Evolutionary conservation across 176 grass and related monocot genomes (phyloP).

Genomic region (Sorghum bicolor): DNA sequence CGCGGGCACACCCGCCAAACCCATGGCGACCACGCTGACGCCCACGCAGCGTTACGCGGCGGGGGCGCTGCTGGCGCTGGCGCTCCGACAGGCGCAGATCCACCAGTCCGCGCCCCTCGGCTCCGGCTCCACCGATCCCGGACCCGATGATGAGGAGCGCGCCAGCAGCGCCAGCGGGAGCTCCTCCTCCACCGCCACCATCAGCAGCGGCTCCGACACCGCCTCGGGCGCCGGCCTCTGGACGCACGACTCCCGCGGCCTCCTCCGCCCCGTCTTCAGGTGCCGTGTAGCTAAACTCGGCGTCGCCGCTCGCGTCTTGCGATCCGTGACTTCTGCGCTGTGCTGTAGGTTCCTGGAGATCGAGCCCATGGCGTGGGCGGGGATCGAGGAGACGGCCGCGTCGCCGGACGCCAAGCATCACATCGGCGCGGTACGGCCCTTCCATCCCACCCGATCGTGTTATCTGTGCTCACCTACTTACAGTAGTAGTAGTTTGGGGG

Average conservation of each 20-base stretch:
- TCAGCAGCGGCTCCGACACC: slow-evolving; percentile 23
- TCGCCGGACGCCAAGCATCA: slow-evolving; percentile 80
- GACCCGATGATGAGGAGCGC: slow-evolving; percentile 22
- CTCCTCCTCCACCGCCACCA: slow-evolving; percentile 26
- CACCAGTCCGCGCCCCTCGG: slow-evolving; percentile 77
- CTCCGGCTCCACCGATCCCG: slow-evolving; percentile 26
- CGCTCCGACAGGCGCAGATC: slow-evolving; percentile 92
- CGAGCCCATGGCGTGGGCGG: slow-evolving; percentile 69
- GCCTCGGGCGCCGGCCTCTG: slow-evolving; percentile 46
- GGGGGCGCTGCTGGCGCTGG: slow-evolving; percentile 77
- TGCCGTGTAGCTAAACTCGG: not conserved
- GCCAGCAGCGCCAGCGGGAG: slow-evolving; percentile 46
- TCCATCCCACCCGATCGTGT: not conserved
- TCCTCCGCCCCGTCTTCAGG: slow-evolving; percentile 97
- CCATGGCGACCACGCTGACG: slow-evolving; percentile 50
- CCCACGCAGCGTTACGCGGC: slow-evolving; percentile 58
- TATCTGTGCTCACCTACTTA: not conserved
- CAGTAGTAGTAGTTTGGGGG: not conserved
- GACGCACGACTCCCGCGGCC: slow-evolving; percentile 88
- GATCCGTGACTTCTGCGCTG: slow-evolving; percentile 5
- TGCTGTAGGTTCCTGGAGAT: slow-evolving; percentile 78
- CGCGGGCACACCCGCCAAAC: not conserved
- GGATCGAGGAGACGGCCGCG: slow-evolving; percentile 90
- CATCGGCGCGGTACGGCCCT: slow-evolving; percentile 68
- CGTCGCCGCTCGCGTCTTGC: not conserved